Conservation (phyloP, 345 rosid species). For the Salix brachista region DNA sequence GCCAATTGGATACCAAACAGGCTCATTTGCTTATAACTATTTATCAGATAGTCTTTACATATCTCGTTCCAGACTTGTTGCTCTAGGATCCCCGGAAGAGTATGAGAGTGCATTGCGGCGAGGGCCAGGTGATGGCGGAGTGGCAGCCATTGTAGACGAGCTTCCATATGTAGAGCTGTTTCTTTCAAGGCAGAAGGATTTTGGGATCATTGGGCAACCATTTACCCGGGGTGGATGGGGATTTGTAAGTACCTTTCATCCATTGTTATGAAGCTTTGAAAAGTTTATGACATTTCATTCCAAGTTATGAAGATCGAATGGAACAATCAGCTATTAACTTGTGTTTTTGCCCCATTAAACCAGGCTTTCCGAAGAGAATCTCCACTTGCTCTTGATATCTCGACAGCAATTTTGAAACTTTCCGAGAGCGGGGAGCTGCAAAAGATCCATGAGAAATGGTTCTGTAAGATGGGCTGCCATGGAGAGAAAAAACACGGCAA, state of each 20-base stretch:
- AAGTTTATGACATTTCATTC: background rate
- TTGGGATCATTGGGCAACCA: constrained; percentile 67
- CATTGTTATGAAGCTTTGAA: background rate
- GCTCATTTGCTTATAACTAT: constrained; percentile 65
- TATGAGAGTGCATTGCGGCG: constrained; percentile 58
- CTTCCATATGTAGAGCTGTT: constrained; percentile 73
- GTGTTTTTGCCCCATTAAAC: background rate
- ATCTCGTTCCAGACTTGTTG: constrained; percentile 49
- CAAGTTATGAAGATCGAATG: background rate
- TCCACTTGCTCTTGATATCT: constrained; percentile 67
- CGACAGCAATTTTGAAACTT: constrained; percentile 77
- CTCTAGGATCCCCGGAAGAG: constrained; percentile 61
- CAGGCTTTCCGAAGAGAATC: constrained; percentile 83
- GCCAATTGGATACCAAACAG: constrained; percentile 82
- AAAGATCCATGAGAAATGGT: constrained; percentile 57
- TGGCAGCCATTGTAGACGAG: constrained; percentile 81
- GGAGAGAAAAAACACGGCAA: constrained; percentile 19
- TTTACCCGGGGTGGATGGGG: constrained; percentile 92
- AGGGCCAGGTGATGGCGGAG: constrained; percentile 73
- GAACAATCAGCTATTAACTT: background rate
- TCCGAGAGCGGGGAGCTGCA: constrained; percentile 70
- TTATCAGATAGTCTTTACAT: constrained; percentile 54
- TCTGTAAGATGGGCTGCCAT: constrained; percentile 52
- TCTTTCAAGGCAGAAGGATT: constrained; percentile 45
- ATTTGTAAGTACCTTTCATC: constrained; percentile 59